Base-by-base conservation (phyloP, 495 filamentous ascomycete genomes). In the Filosporella fistucella region DNA sequence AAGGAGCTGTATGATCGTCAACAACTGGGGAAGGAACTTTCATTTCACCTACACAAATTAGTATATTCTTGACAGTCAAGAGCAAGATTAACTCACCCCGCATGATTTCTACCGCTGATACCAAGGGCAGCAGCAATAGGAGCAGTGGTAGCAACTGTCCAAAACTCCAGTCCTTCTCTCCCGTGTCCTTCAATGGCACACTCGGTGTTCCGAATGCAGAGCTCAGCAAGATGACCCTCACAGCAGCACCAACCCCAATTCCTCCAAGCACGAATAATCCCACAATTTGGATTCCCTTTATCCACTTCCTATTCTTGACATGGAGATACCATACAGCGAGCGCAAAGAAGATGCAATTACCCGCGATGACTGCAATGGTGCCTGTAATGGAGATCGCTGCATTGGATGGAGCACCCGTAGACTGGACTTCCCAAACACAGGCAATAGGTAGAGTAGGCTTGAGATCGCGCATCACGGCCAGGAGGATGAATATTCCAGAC, bases 251-350 rank as follows among this genome's bases (percentile, higher is more conserved):
- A 35, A 75, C 58, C 3, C 71, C 69, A 42, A 74, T 70, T 5
- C 52, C 74, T n/a, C 66, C 45, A 59, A 80, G 70, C 2, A 77
- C 49, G 0, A 74, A 11, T 10, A 77, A 42, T 11, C 72, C 74
- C 0, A 63, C 64, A 11, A 71, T 48, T 52, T 77, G 75, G 11
- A 77, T 57, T 0, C 43, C 42, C 42, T 63, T 72, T 40, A 74
- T 69, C 56, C 72, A 78, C 37, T 61, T 58, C 32, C 68, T 66
- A 16, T 58, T 23, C 22, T 67, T 59, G 43, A 59, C 61, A 51
- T 81, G 78, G 46, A 81, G 57, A 49, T 80, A 81, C 74, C 75
- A 80, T 1, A 72, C 74, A 1, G 67, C 69, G 1, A 75, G 51
- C 3, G 51, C 63, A 55, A 81, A 81, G 37, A 78, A 58, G 17